Evolutionary conservation across 305 asterid species (phyloP).

Genomic region (Ajuga reptans): DNA sequence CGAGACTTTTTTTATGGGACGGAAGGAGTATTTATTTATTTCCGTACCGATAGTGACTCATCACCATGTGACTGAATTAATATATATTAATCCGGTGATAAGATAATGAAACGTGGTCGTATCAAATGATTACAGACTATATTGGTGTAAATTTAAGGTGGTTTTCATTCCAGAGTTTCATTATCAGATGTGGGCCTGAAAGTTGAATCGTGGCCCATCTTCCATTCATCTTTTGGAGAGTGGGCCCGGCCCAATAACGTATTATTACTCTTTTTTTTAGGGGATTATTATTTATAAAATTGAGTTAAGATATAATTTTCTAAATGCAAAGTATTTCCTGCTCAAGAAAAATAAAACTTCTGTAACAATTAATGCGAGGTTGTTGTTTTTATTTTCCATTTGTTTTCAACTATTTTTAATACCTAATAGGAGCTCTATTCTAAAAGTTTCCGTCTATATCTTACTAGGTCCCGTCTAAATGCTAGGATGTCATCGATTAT

Average conservation of each 20-base stretch:
- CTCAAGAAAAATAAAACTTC: too few relatives aligned
- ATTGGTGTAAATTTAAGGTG: neutral
- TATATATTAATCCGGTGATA: slow-evolving; percentile 14
- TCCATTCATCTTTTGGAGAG: neutral
- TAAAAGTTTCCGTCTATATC: too few relatives aligned
- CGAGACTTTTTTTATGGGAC: neutral
- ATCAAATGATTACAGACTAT: slow-evolving; percentile 3
- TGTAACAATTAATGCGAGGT: too few relatives aligned
- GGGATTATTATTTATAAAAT: neutral
- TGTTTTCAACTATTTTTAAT: too few relatives aligned
- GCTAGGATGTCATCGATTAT: too few relatives aligned
- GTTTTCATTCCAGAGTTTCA: neutral
- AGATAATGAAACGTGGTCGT: slow-evolving; percentile 19
- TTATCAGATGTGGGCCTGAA: slow-evolving; percentile 16
- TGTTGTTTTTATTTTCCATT: too few relatives aligned
- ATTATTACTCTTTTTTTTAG: neutral
- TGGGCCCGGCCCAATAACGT: slow-evolving; percentile 22
- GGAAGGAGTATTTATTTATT: neutral
- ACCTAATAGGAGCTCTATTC: too few relatives aligned
- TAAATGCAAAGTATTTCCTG: too few relatives aligned
- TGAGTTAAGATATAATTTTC: neutral
- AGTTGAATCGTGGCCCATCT: slow-evolving; percentile 18
- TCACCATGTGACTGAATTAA: slow-evolving; percentile 11
- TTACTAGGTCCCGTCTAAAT: too few relatives aligned
- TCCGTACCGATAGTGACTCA: slow-evolving; percentile 22